Evolutionary conservation across 2,329 filamentous ascomycete genomes (phyloP), one percentile per base, ranked within the genome.

Genomic region (Pyricularia sp.): DNA sequence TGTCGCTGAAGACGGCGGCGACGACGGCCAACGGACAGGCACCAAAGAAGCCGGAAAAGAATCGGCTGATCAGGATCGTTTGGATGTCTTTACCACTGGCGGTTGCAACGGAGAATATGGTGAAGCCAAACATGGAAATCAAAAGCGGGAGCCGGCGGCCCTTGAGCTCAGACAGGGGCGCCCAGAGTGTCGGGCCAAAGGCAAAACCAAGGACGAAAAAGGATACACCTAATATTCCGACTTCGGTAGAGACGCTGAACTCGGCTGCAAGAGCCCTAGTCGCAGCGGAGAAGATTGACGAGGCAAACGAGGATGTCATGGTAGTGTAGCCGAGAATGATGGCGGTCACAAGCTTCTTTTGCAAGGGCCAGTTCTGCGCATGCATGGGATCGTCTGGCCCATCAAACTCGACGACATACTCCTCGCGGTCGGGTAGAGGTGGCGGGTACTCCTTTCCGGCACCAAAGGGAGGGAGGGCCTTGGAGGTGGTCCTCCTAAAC

Each of bases 281-380:
- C 6, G 90, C 89, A 28, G 88, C 81, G 1, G 90, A 92, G 80
- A 92, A 93, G 74, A 93, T 88, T 78, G 86, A 90, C n/a, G 88
- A 90, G 0, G 89, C 87, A 74, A 94, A 94, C 4, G 91, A 86
- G 0, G 90, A 82, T 1, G 86, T 86, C 73, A 93, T 81, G 23
- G 91, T 93, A 17, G 90, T 92, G 74, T 88, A 93, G 20, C 88
- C 91, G 61, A 94, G 81, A 73, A 93, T 89, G 59, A 84, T 83
- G 25, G 88, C 86, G 0, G 89, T 92, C 4, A 86, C 73, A 58
- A 93, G 66, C 88, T 97, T 97, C 82, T 92, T 94, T 76, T 81
- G 86, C 68, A 91, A 75, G 0, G 91, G 85, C 93, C 93, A 97
- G 77, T 97, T 97, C 80, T 94, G 91, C 0, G 92, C 90, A 78